Conservation (phyloP, 164 flowering plant genomes). For the Magnolia changhungtana region DNA sequence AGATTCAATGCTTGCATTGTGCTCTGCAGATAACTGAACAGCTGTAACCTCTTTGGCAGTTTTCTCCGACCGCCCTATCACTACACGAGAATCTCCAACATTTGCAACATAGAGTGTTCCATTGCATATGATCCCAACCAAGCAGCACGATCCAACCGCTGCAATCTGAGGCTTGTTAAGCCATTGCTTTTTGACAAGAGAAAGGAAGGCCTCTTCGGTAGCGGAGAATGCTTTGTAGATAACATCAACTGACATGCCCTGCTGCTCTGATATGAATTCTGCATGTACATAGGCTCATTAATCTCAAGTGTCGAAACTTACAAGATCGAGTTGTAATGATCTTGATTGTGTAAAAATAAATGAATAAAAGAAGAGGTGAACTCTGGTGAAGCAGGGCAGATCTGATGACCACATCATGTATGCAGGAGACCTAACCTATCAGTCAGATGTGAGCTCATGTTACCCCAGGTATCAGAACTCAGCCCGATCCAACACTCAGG, state of each 20-base stretch:
- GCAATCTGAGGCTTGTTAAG: conserved; percentile 65
- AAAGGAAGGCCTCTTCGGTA: conserved; percentile 75
- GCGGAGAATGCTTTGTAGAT: conserved; percentile 64
- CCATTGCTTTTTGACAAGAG: conserved; percentile 65
- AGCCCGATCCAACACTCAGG: too few species aligned
- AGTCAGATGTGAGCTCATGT: too few species aligned
- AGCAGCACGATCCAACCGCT: conserved; percentile 89
- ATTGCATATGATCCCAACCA: conserved; percentile 72
- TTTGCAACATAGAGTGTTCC: conserved; percentile 79
- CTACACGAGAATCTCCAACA: conserved; percentile 84
- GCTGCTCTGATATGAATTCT: conserved; percentile 60
- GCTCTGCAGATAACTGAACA: conserved; percentile 77
- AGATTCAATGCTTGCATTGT: conserved; percentile 77
- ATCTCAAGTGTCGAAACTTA: conserved; percentile 19
- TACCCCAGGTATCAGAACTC: too few species aligned
- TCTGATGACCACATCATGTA: too few species aligned
- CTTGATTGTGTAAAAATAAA: background rate
- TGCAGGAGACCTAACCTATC: too few species aligned
- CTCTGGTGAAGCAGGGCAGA: too few species aligned
- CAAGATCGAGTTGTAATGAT: background rate
- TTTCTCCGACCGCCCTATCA: conserved; percentile 67
- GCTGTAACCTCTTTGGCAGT: conserved; percentile 48
- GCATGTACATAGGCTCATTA: conserved; percentile 40
- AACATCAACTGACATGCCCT: conserved; percentile 63
- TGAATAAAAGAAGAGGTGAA: background rate